phyloP scores from a whole-genome alignment of 2,329 filamentous ascomycete species.

The Phaeosphaeriaceae sp. region DNA sequence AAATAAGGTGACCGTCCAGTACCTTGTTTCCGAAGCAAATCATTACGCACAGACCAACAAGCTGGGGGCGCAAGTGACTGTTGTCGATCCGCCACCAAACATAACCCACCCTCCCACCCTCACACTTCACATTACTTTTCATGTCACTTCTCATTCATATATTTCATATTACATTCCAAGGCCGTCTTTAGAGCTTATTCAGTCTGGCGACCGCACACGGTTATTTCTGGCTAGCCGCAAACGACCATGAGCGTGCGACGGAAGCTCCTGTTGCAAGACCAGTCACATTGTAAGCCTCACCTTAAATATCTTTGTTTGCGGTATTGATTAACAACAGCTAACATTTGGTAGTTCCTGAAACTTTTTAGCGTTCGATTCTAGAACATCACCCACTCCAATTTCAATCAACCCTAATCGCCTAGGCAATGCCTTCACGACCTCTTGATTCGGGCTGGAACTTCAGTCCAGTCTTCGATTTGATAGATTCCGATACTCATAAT shows the following conservation, averaged over 20 bases:
- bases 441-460: constrained; percentile 54
- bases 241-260: constrained; percentile 41
- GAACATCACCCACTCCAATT: not conserved
- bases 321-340: constrained; percentile 15
- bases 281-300: constrained; percentile 33
- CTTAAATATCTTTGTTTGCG: not conserved
- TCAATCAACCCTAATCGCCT: not conserved
- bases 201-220: constrained; percentile 15
- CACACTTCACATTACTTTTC: constrained; percentile 6
- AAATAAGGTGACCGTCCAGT: too few relatives aligned
- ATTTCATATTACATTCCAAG: constrained; percentile 1
- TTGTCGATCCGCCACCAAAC: constrained; percentile 21
- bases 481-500: constrained; percentile 37
- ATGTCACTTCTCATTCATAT: constrained; percentile 8
- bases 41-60: constrained; percentile 17
- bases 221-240: constrained; percentile 14
- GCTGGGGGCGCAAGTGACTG: constrained; percentile 12
- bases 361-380: constrained; percentile 20
- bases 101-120: constrained; percentile 7
- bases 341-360: constrained; percentile 19
- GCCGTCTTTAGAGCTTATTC: constrained; percentile 8
- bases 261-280: constrained; percentile 36
- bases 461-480: constrained; percentile 52
- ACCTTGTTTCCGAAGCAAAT: constrained; percentile 18
- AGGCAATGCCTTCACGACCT: constrained; percentile 43